Evolutionary conservation across 106 monocot species (phyloP), one percentile per base, ranked within the genome.

Genomic region (Dendrobium huoshanense): DNA sequence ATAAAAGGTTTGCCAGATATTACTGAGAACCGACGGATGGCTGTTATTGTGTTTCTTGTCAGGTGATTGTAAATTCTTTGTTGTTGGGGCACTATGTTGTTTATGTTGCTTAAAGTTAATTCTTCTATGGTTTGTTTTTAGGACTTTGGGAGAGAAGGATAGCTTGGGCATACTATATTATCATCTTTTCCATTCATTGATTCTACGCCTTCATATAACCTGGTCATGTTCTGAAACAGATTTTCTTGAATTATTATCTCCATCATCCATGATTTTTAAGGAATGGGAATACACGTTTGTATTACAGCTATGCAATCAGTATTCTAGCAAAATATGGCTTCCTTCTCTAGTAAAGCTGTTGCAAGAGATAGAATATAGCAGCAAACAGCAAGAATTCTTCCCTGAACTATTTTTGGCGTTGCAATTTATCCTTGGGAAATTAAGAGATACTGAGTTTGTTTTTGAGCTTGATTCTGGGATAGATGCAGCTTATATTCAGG

Each of bases 251-350:
- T 37, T 83, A 65, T 72, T 83, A 1, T 45, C 55, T 24, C 43
- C 75, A 15, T 67, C 56, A 16, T 48, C 80, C 7, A 19, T 24
- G 24, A 78, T 83, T 19, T 47, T 59, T 27, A 76, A 72, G 77
- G 87, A 91, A 73, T 95, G 91, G 95, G 95, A 99, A 56, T 95
- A 87, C 70, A 77, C 75, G 37, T 93, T 99, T 83, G 88, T 90
- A 54, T 70, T 79, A 75, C 77, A 91, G 74, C n/a, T 95, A 48
- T 90, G 83, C 51, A 37, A 81, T 79, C 99, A 99, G 55, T 95
- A 90, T 84, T 83, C 91, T 16, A 88, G 87, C 80, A 91, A 80
- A 76, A 83, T 91, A 65, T 99, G 99, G 99, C 85, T 99, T 80
- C 90, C 92, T 75, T 86, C 85, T 85, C 81, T 99, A 27, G 84